phyloP scores from a whole-genome alignment of 305 asterid species.

The Fraxinus nigra region DNA sequence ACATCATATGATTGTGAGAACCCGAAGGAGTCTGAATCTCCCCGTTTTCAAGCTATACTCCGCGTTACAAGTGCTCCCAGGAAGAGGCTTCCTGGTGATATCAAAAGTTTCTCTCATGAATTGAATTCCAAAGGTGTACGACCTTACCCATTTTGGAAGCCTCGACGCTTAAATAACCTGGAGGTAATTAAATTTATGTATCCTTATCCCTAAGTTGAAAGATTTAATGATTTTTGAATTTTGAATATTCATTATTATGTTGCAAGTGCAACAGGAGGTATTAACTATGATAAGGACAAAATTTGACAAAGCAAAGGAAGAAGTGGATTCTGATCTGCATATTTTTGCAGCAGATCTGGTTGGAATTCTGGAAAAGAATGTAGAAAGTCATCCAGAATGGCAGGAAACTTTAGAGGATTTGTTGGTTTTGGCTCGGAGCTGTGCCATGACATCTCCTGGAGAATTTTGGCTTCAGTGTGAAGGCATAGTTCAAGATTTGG shows the following conservation, averaged over 20 bases:
- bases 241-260: conserved; percentile 24
- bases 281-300: conserved; percentile 79
- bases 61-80: conserved; percentile 98
- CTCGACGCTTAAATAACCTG: conserved; percentile 83
- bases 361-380: conserved; percentile 88
- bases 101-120: conserved; percentile 98
- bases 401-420: conserved; percentile 96
- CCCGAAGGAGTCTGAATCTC: conserved; percentile 98
- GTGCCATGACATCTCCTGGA: conserved; percentile 94
- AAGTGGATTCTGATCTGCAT: conserved; percentile 95
- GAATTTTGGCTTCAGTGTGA: conserved; percentile 99
- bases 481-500: conserved; percentile 97
- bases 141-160: conserved; percentile 99
- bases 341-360: conserved; percentile 93
- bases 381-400: conserved; percentile 93
- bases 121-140: conserved; percentile 98
- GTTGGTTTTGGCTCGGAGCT: conserved; percentile 84
- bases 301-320: conserved; percentile 99
- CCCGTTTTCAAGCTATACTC: conserved; percentile 98
- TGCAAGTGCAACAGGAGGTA: conserved; percentile 66
- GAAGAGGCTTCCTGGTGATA: conserved; percentile 94
- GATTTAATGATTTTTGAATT: conserved; percentile 21
- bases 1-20: conserved; percentile 86
- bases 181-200: conserved; percentile 56
- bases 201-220: conserved; percentile 15